Evolutionary conservation across 441 rosid genomes (phyloP).

Genomic region (Daphne laureola): DNA sequence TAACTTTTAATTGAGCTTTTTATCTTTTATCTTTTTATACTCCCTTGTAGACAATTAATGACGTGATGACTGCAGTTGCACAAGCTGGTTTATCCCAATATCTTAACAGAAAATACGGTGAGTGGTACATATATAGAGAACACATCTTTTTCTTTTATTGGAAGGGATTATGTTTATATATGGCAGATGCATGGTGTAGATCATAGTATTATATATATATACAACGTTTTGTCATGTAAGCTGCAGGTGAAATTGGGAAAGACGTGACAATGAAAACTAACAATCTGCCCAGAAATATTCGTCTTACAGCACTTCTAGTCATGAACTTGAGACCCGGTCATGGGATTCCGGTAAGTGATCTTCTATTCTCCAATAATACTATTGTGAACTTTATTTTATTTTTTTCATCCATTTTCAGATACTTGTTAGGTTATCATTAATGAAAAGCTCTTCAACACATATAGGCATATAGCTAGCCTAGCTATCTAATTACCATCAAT

Average conservation of each 20-base stretch:
- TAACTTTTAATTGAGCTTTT: not conserved
- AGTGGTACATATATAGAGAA: too few relatives aligned
- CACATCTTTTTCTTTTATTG: too few relatives aligned
- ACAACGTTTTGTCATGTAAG: not conserved
- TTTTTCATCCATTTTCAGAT: too few relatives aligned
- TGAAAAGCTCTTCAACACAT: too few relatives aligned
- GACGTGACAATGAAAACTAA: not conserved
- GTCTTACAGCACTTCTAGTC: conserved; percentile 16
- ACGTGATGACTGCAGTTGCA: conserved; percentile 19
- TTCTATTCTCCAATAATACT: too few relatives aligned
- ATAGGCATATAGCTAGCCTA: too few relatives aligned
- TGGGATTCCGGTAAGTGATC: conserved; percentile 12
- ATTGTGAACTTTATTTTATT: not conserved
- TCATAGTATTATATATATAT: not conserved
- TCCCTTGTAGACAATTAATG: conserved; percentile 19
- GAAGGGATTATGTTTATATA: too few relatives aligned
- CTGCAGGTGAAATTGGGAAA: not conserved
- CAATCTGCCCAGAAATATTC: conserved; percentile 15
- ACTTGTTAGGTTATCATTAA: too few relatives aligned
- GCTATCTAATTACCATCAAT: too few relatives aligned
- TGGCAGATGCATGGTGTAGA: too few relatives aligned
- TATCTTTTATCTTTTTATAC: not conserved
- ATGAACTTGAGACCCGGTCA: conserved; percentile 16
- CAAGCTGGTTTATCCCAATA: conserved; percentile 27
- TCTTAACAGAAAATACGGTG: conserved; percentile 23